Evolutionary conservation across 495 filamentous ascomycete species (phyloP).

Genomic region (Xylaria venustula): DNA sequence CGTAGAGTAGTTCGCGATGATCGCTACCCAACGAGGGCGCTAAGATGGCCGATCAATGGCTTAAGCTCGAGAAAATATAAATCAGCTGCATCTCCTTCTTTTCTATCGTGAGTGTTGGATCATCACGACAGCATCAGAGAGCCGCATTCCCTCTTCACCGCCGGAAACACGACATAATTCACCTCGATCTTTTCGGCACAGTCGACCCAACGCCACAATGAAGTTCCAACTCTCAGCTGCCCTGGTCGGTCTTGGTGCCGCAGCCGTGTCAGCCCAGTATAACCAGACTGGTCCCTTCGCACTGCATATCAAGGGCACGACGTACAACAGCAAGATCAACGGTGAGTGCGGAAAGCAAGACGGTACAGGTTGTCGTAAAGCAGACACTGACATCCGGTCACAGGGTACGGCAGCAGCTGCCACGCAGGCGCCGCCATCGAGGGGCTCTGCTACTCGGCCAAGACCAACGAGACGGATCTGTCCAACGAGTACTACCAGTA

Average conservation of each 20-base stretch:
- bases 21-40: background rate
- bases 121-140: background rate
- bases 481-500: constrained; percentile 19
- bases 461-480: constrained; percentile 12
- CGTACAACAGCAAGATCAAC: constrained; percentile 25
- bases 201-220: constrained; percentile 23
- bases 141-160: background rate
- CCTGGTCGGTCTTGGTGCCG: constrained; percentile 26
- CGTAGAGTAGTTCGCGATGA: background rate
- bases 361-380: background rate
- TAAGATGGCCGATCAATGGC: background rate
- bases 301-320: constrained; percentile 31
- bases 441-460: constrained; percentile 45
- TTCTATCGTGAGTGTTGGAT: background rate
- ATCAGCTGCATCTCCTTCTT: background rate
- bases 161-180: background rate
- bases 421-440: constrained; percentile 57
- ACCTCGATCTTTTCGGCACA: background rate
- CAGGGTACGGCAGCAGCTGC: constrained; percentile 46
- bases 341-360: constrained; percentile 29
- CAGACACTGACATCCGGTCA: constrained; percentile 8
- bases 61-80: background rate
- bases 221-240: constrained; percentile 26
- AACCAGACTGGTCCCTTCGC: constrained; percentile 42
- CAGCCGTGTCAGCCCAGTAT: constrained; percentile 33